Conservation (phyloP, 2,329 filamentous ascomycete genomes). For the Phoma sp. region DNA sequence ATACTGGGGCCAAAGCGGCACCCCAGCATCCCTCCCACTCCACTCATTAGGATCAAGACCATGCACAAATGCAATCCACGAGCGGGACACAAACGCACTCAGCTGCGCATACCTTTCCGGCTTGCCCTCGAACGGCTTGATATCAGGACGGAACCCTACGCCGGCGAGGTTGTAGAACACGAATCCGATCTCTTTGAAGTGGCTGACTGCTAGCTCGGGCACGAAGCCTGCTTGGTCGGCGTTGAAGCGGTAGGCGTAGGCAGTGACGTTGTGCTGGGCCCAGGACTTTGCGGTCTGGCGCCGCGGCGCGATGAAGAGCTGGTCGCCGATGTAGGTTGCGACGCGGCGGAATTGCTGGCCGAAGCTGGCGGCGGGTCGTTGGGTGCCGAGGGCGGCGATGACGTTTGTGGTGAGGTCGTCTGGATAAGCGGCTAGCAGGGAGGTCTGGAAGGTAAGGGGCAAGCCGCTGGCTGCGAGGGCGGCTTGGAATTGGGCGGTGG, state of each 20-base stretch:
- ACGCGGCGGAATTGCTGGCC: constrained; percentile 58
- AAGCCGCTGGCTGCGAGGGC: constrained; percentile 22
- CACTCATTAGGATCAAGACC: constrained; percentile 42
- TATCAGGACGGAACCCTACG: constrained; percentile 46
- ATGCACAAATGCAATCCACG: constrained; percentile 50
- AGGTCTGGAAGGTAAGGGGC: not conserved
- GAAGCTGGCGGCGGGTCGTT: constrained; percentile 17
- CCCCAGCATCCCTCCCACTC: not conserved
- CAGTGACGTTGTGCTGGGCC: constrained; percentile 53
- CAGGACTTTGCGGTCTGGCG: constrained; percentile 58
- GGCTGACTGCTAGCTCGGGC: constrained; percentile 53
- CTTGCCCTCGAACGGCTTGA: constrained; percentile 34
- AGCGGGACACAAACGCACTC: constrained; percentile 46
- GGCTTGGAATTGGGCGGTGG: constrained; percentile 55
- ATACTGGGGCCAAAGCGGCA: constrained; percentile 22
- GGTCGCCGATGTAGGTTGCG: constrained; percentile 58
- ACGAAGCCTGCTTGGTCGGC: constrained; percentile 49
- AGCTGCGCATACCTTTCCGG: constrained; percentile 42
- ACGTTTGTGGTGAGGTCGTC: constrained; percentile 23
- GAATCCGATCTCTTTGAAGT: constrained; percentile 57
- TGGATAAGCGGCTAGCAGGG: constrained; percentile 23
- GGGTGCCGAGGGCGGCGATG: constrained; percentile 17
- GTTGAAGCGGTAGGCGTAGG: constrained; percentile 67
- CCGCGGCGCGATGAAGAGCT: constrained; percentile 60
- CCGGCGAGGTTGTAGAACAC: constrained; percentile 52